A percentile compares a stretch with the other conserved stretches of the same genome.
These are phyloP conservation scores for Saturnispora sekii DNA, from an alignment of 805 yeast genomes.

Conservation along the genomic window DNA sequence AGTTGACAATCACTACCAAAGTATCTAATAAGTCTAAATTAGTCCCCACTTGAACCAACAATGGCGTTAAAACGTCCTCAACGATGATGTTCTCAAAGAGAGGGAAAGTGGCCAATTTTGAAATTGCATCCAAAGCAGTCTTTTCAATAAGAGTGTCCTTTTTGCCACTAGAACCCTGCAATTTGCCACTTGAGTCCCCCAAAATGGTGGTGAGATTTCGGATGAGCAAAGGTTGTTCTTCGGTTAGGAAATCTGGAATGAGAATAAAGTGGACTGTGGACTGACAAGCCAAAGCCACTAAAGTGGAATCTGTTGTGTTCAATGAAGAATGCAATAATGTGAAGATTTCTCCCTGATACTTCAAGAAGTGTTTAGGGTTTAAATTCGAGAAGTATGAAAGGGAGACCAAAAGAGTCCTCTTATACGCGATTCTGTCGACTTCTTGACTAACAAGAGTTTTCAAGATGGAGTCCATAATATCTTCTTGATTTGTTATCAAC, in stretches of 20 bases:
- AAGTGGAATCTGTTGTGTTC: slow-evolving; percentile 54
- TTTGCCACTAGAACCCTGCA: too few relatives aligned
- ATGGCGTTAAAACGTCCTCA: slow-evolving; percentile 1
- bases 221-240: slow-evolving; percentile 23
- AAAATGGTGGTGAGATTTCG: too few relatives aligned
- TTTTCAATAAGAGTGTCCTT: slow-evolving; percentile 39
- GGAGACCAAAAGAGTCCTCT: slow-evolving; percentile 8
- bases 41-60: background rate
- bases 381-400: slow-evolving; percentile 13
- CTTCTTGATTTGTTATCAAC: slow-evolving; percentile 38
- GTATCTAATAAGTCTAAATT: background rate
- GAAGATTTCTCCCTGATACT: slow-evolving; percentile 57
- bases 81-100: slow-evolving; percentile 3
- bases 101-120: slow-evolving; percentile 31
- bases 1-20: slow-evolving; percentile 1
- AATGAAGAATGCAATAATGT: slow-evolving; percentile 61
- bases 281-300: slow-evolving; percentile 56
- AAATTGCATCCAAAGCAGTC: slow-evolving; percentile 48
- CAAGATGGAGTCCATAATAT: slow-evolving; percentile 37
- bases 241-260: slow-evolving; percentile 36
- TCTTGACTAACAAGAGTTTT: slow-evolving; percentile 29
- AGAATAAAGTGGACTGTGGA: slow-evolving; percentile 51
- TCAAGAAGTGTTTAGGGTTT: slow-evolving; percentile 32
- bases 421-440: slow-evolving; percentile 4
- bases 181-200: too few relatives aligned